A percentile compares a stretch with the other conserved stretches of the same genome.
phyloP scores from a whole-genome alignment of 441 rosid species.

The Gossypium schwendimanii region DNA sequence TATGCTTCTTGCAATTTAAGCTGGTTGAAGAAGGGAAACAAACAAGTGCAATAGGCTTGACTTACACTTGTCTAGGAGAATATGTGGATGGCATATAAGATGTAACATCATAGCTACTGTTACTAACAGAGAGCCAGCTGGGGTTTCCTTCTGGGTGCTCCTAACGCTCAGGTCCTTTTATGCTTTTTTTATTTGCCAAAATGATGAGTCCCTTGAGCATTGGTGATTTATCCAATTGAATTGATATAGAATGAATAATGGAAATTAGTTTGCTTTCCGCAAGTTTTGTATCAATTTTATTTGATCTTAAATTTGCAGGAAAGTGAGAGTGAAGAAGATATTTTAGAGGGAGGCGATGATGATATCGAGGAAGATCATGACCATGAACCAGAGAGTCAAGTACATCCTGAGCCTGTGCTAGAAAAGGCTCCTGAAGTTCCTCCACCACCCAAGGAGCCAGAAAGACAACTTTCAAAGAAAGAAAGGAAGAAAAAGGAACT shows the following conservation, averaged over 20 bases:
- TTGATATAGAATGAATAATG: not conserved
- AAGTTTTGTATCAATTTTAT: not conserved
- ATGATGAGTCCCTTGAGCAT: not conserved
- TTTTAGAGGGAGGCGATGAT: slow-evolving; percentile 73
- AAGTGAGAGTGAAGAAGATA: slow-evolving; percentile 75
- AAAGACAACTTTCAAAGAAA: slow-evolving; percentile 72
- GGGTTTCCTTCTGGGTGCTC: not conserved
- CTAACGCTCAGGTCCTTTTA: not conserved
- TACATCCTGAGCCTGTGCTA: slow-evolving; percentile 35
- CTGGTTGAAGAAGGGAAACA: not conserved
- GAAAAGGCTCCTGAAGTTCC: slow-evolving; percentile 39
- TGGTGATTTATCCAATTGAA: not conserved
- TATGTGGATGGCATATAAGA: not conserved
- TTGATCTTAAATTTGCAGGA: slow-evolving; percentile 40
- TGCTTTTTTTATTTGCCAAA: not conserved
- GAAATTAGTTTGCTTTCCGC: not conserved
- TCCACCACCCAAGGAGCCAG: slow-evolving; percentile 50
- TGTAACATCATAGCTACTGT: not conserved
- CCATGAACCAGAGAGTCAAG: slow-evolving; percentile 40
- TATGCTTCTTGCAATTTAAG: not conserved
- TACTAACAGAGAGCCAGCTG: not conserved
- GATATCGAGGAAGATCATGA: slow-evolving; percentile 71
- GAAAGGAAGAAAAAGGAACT: slow-evolving; percentile 72
- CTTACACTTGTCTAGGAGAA: not conserved
- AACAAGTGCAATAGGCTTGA: not conserved